Percentiles rank a stretch among this genome's conserved stretches.
These are phyloP conservation scores for Trichoderma simmonsii DNA, from an alignment of 2,329 filamentous ascomycete species.

Conservation along the genomic window DNA sequence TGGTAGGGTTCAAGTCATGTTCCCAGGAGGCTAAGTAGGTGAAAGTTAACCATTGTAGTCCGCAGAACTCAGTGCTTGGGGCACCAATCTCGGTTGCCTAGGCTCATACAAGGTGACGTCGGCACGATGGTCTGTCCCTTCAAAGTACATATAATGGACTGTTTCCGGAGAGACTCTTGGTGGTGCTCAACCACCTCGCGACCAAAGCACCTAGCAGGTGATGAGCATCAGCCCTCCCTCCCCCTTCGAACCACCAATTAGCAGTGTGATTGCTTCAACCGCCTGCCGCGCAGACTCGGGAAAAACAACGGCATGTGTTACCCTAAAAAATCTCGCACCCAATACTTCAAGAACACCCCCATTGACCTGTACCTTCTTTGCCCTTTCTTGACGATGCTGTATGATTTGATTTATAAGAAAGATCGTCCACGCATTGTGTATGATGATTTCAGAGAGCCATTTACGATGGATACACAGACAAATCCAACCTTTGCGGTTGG, in stretches of 20 bases:
- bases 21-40: background rate
- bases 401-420: background rate
- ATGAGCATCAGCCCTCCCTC: background rate
- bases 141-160: background rate
- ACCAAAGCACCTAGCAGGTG: background rate
- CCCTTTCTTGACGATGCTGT: background rate
- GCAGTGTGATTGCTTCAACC: background rate
- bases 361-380: background rate
- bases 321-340: background rate
- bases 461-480: background rate
- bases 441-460: background rate
- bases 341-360: background rate
- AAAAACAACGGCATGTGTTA: background rate
- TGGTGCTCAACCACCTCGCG: background rate
- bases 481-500: slow-evolving; percentile 24
- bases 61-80: background rate
- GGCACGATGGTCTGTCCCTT: background rate
- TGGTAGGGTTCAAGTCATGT: background rate
- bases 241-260: background rate
- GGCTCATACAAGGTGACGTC: background rate
- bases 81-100: background rate
- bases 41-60: background rate
- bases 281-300: background rate
- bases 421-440: background rate
- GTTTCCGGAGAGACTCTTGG: background rate